Evolutionary conservation across 441 rosid species (phyloP).

Genomic region (Arabidopsis hybrid): DNA sequence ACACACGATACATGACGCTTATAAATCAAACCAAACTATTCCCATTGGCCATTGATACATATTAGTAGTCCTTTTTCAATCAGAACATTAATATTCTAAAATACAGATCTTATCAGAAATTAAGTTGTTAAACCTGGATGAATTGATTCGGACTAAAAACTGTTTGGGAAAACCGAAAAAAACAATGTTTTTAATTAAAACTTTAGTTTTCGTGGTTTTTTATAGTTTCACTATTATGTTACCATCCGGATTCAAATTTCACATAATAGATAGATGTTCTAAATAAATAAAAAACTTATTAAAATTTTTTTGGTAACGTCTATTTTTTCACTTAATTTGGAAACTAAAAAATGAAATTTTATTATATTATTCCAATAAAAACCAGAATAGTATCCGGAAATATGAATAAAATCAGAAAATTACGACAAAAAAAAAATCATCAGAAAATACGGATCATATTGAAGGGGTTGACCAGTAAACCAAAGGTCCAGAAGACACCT

Average conservation of each 20-base stretch:
- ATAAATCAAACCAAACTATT: conserved; percentile 23
- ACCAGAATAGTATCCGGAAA: not conserved
- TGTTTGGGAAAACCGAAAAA: no score
- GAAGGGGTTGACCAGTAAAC: conserved; percentile 32
- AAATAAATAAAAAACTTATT: no score
- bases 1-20: conserved; percentile 41
- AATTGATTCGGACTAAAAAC: not conserved
- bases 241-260: no score
- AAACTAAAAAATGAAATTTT: not conserved
- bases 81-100: conserved; percentile 1
- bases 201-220: no score
- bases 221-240: not conserved
- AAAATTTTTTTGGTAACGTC: no score
- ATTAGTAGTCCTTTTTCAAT: not conserved
- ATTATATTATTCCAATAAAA: not conserved
- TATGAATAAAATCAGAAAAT: not conserved
- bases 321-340: no score
- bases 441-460: conserved; percentile 5
- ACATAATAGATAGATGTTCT: no score
- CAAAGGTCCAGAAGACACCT: conserved; percentile 44
- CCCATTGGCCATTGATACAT: not conserved
- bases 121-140: not conserved
- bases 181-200: no score
- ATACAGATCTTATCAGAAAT: not conserved
- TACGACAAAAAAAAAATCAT: not conserved